Conservation (phyloP, 805 yeast genomes). For the Metschnikowia dekortorum region DNA sequence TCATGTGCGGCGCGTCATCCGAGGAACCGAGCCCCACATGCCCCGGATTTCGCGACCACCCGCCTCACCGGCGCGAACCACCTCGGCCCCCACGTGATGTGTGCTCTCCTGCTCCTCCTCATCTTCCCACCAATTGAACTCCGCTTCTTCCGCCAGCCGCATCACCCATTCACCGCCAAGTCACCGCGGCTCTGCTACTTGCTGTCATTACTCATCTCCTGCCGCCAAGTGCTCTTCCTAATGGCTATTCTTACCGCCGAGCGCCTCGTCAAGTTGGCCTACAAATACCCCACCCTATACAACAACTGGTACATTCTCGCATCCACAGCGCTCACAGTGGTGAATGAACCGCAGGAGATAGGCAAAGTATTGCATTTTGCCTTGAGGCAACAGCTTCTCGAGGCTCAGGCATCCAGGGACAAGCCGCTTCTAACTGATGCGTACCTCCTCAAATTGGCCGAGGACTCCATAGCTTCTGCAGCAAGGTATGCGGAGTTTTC, state of each 20-base stretch:
- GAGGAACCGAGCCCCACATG: background rate
- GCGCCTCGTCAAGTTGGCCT: slow-evolving; percentile 50
- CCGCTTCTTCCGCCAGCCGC: too few relatives aligned
- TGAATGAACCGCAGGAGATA: slow-evolving; percentile 78
- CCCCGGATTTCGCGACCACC: background rate
- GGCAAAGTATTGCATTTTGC: slow-evolving; percentile 74
- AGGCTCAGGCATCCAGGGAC: slow-evolving; percentile 20
- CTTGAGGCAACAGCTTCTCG: slow-evolving; percentile 40
- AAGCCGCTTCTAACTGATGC: slow-evolving; percentile 28
- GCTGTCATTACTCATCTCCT: too few relatives aligned
- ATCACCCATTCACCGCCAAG: too few relatives aligned
- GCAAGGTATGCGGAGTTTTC: slow-evolving; percentile 34
- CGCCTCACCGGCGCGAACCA: too few relatives aligned
- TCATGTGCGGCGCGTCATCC: too few relatives aligned
- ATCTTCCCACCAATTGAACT: too few relatives aligned
- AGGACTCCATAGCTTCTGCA: slow-evolving; percentile 37
- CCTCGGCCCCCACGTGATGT: too few relatives aligned
- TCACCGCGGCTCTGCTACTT: too few relatives aligned
- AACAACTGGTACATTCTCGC: slow-evolving; percentile 74
- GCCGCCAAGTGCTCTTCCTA: too few relatives aligned
- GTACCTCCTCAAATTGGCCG: slow-evolving; percentile 32
- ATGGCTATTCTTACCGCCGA: slow-evolving; percentile 44
- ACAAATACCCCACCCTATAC: slow-evolving; percentile 49
- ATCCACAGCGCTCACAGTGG: slow-evolving; percentile 74
- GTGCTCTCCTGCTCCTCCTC: background rate